These are phyloP conservation scores for Arxiozyma slooffiae DNA, from an alignment of 1,139 yeast genomes.

Conservation along the genomic window DNA sequence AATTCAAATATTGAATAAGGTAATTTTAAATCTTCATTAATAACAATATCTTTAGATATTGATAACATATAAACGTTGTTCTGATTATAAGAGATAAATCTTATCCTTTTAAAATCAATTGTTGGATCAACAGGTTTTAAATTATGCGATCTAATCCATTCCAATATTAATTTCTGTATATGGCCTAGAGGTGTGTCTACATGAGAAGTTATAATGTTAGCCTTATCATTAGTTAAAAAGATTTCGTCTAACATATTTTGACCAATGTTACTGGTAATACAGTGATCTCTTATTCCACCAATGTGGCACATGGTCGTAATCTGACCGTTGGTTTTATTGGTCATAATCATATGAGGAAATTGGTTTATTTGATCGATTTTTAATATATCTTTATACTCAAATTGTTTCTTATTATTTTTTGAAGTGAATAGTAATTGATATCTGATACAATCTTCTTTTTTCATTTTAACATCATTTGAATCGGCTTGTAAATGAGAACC, in stretches of 20 bases:
- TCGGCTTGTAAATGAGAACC: not conserved
- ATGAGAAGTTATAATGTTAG: conserved; percentile 13
- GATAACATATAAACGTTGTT: conserved; percentile 15
- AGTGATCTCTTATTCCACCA: conserved; percentile 29
- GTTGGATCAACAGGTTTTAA: conserved; percentile 36
- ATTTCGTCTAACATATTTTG: conserved; percentile 15
- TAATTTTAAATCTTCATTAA: conserved; percentile 22
- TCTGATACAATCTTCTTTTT: not conserved
- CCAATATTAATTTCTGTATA: conserved; percentile 43
- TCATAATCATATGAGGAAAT: conserved; percentile 19
- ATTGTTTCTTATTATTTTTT: not conserved
- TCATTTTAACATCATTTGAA: not conserved
- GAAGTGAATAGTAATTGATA: not conserved
- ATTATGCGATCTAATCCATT: conserved; percentile 42
- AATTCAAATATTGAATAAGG: conserved; percentile 25
- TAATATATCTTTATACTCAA: not conserved
- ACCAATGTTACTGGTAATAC: conserved; percentile 16
- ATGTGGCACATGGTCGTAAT: conserved; percentile 27
- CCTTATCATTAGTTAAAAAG: conserved; percentile 14
- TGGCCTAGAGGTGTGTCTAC: conserved; percentile 12
- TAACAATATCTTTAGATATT: conserved; percentile 20
- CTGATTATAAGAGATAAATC: conserved; percentile 33
- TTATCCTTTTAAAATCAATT: conserved; percentile 39
- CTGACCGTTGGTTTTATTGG: conserved; percentile 8
- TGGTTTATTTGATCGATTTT: conserved; percentile 12